phyloP scores from a whole-genome alignment of 306 rosid species.

The Lathyrus aphaca region DNA sequence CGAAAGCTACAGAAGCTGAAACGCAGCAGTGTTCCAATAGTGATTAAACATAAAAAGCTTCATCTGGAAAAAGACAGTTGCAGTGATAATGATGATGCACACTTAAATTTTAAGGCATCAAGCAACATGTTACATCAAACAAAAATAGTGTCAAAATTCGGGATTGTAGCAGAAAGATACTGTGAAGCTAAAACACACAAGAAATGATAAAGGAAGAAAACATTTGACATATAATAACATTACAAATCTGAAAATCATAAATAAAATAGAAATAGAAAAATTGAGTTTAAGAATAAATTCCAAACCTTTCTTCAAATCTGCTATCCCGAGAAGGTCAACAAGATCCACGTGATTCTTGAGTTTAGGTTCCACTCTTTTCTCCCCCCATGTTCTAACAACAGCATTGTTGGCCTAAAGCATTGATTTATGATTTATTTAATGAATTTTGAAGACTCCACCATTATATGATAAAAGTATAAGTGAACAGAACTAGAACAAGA shows the following conservation, averaged over 20 bases:
- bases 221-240: too few relatives aligned
- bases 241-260: not conserved
- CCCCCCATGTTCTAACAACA: constrained; percentile 85
- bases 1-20: constrained; percentile 5
- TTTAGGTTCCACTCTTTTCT: constrained; percentile 74
- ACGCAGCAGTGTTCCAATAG: constrained; percentile 1
- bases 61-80: not conserved
- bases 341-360: constrained; percentile 87
- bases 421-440: not conserved
- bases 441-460: not conserved
- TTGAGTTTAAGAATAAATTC: not conserved
- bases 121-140: constrained; percentile 3
- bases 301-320: constrained; percentile 74
- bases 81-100: not conserved
- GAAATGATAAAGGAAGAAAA: not conserved
- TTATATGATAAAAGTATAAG: not conserved
- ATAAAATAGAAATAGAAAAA: not conserved
- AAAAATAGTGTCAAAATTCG: not conserved
- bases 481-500: not conserved
- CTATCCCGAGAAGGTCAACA: constrained; percentile 80
- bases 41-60: constrained; percentile 16
- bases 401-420: constrained; percentile 69
- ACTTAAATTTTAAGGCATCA: not conserved
- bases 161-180: constrained; percentile 3
- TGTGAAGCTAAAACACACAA: constrained; percentile 9